Evolutionary conservation across 306 rosid genomes (phyloP), one percentile per base, ranked within the genome.

Genomic region (Vigna reflexopilosa): DNA sequence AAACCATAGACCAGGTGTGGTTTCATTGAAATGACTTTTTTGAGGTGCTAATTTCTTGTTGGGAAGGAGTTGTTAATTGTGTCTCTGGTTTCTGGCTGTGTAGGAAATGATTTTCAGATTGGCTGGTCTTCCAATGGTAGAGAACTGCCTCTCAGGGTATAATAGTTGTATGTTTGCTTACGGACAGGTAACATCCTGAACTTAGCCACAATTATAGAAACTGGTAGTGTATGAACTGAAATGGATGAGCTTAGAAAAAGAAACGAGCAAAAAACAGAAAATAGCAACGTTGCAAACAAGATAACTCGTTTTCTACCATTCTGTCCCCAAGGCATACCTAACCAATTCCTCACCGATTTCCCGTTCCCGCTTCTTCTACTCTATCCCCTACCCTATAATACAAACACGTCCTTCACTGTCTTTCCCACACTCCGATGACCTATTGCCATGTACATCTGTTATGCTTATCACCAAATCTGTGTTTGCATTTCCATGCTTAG

Each of bases 91-190:
- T 20, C 6, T 72, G 73, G 47, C 81, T 80, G 72, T 55, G 79
- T 85, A 93, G 99, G 97, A 95, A 80, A 91, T 85, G 84, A 88
- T 95, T 86, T 95, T 95, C 83, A 85, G 98, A 86, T 88, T 91
- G 98, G 97, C 95, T 63, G 92, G 96, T 84, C 88, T 95, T 80
- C 96, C 99, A 5, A 95, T 95, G 98, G 97, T 95, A 51, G 99
- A 95, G 84, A 95, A 95, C 77, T 95, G 99, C 84, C 88, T 95
- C 61, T 95, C 97, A 0, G 99, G 99, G 71, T 95, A 95, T 69
- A 89, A 95, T 81, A 95, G 99, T 64, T 95, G 99, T 76, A 93
- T 95, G 98, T 95, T 95, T 85, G 98, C 99, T 32, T 95, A 93
- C 54, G 99, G 99, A 52, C 99, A 95, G 97, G 99, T 95, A 91